phyloP scores from a whole-genome alignment of 2,329 filamentous ascomycete genomes.

The Cytospora piceae region DNA sequence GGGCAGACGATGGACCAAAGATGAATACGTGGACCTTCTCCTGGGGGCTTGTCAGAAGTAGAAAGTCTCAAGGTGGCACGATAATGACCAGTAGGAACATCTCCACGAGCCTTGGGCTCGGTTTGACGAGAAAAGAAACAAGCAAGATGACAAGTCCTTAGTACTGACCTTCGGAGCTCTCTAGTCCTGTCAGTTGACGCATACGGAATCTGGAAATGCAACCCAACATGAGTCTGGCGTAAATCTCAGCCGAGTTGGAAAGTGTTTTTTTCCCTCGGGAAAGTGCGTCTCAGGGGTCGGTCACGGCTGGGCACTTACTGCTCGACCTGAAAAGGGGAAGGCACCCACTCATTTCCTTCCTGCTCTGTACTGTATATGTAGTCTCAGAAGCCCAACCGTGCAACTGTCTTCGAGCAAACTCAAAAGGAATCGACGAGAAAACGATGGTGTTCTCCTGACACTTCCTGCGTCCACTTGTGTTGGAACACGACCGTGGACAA shows the following conservation, averaged over 20 bases:
- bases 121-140: not conserved
- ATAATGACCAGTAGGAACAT: not conserved
- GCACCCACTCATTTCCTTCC: not conserved
- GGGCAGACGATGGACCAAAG: not conserved
- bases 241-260: not conserved
- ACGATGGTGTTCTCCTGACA: not conserved
- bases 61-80: not conserved
- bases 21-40: not conserved
- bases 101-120: not conserved
- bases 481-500: not conserved
- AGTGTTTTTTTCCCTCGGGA: not conserved
- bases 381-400: too few relatives aligned
- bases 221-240: conserved; percentile 1
- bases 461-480: not conserved
- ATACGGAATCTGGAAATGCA: not conserved
- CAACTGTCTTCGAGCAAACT: not conserved
- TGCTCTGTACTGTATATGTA: not conserved
- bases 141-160: not conserved
- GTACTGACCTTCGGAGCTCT: not conserved
- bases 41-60: not conserved
- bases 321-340: not conserved
- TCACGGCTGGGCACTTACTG: too few relatives aligned
- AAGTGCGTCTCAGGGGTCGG: not conserved
- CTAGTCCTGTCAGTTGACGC: not conserved
- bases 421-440: not conserved